Evolutionary conservation across 179 eudicot genomes (phyloP).

Genomic region (Pouteria campechiana): DNA sequence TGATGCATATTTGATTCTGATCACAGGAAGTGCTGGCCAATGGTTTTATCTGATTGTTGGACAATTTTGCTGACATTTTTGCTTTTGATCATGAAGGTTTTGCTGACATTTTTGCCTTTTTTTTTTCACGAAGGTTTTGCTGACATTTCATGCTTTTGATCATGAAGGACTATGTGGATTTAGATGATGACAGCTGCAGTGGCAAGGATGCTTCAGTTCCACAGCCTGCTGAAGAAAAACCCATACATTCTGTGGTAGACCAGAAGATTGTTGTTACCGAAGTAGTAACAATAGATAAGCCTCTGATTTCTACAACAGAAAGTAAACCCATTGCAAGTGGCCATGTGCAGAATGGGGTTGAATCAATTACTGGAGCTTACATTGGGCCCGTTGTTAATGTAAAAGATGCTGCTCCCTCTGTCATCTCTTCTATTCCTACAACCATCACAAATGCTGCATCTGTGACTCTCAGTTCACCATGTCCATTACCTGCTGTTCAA

Average conservation of each 20-base stretch:
- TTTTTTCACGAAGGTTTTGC: background rate
- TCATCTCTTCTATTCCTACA: conserved; percentile 18
- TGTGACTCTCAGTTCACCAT: too few species aligned
- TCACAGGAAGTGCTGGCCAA: background rate
- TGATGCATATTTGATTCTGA: background rate
- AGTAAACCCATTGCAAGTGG: conserved; percentile 9
- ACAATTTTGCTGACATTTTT: background rate
- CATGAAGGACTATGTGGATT: conserved; percentile 44
- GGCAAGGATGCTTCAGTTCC: conserved; percentile 25
- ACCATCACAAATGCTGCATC: conserved; percentile 9
- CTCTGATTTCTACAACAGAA: conserved; percentile 11
- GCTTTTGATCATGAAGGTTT: background rate
- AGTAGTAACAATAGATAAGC: conserved; percentile 5
- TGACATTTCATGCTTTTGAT: background rate
- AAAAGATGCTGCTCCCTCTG: conserved; percentile 7
- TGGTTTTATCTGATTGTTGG: background rate
- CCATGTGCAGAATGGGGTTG: conserved; percentile 10
- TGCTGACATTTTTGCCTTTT: background rate
- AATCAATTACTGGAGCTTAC: conserved; percentile 8
- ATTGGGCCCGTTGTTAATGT: conserved; percentile 15
- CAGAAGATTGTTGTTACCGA: conserved; percentile 14
- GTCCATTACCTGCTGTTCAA: conserved; percentile 13
- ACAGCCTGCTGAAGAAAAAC: conserved; percentile 13
- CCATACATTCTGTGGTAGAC: conserved; percentile 11
- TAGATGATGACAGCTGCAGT: conserved; percentile 42